phyloP scores from a whole-genome alignment of 83 land plant genomes.

The Diphasiastrum complanatum region DNA sequence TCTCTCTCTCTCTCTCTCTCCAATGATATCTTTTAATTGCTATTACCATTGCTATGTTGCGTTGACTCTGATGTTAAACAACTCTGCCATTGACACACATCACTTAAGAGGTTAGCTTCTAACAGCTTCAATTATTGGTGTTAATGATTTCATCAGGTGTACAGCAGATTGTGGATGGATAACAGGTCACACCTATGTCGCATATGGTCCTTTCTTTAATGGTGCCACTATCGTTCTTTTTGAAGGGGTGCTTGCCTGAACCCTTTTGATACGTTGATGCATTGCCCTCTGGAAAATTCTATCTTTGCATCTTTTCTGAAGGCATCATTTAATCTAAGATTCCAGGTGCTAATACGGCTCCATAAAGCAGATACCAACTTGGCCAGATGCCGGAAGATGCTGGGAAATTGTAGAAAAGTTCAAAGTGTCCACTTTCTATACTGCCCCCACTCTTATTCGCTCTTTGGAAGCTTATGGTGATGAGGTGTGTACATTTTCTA shows the following conservation, averaged over 20 bases:
- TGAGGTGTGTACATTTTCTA: slow-evolving; percentile 10
- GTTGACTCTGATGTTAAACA: too few species aligned
- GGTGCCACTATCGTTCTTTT: slow-evolving; percentile 21
- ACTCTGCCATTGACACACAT: too few species aligned
- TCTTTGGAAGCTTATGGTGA: slow-evolving; percentile 58
- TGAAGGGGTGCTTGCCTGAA: slow-evolving; percentile 23
- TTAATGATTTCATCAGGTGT: slow-evolving; percentile 9
- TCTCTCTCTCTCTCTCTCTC: too few species aligned
- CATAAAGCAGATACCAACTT: slow-evolving; percentile 67
- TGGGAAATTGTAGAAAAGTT: slow-evolving; percentile 98
- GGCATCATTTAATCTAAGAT: background rate
- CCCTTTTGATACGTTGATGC: too few species aligned
- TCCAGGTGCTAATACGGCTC: background rate
- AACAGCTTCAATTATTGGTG: background rate
- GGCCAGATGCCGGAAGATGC: slow-evolving; percentile 87
- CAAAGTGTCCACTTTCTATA: slow-evolving; percentile 82
- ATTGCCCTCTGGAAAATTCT: too few species aligned
- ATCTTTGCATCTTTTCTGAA: slow-evolving; percentile 3
- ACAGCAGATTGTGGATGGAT: slow-evolving; percentile 35
- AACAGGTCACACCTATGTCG: slow-evolving; percentile 29
- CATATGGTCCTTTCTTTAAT: slow-evolving; percentile 25
- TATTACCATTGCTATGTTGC: too few species aligned
- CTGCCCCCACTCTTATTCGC: slow-evolving; percentile 88
- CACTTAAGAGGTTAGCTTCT: too few species aligned
- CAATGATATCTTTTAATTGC: too few species aligned